phyloP scores from a whole-genome alignment of 2,329 filamentous ascomycete genomes.

The Pseudopyricularia javanii region DNA sequence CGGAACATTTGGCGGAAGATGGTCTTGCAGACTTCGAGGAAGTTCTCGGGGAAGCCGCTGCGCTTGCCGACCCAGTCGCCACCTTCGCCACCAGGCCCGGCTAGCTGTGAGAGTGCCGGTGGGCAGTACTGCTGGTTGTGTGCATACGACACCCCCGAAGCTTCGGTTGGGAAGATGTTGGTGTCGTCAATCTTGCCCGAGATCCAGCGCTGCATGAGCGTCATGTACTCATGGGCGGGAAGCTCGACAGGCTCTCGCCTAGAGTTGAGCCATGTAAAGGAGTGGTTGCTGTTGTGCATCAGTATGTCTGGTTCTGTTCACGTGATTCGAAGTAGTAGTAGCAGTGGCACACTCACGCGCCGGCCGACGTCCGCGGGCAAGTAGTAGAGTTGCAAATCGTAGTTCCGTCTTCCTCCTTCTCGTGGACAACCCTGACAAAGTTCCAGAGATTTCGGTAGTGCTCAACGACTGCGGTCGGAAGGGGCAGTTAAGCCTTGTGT shows the following conservation, averaged over 20 bases:
- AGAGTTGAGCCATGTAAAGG: constrained; percentile 91
- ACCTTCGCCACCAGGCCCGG: constrained; percentile 24
- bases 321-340: not conserved
- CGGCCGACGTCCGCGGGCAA: constrained; percentile 90
- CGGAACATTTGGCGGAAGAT: constrained; percentile 99
- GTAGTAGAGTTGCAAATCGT: constrained; percentile 73
- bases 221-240: constrained; percentile 86
- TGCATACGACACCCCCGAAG: constrained; percentile 54
- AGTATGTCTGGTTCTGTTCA: constrained; percentile 6
- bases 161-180: constrained; percentile 80
- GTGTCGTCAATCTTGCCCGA: constrained; percentile 88
- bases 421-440: constrained; percentile 80
- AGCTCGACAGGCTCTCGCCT: constrained; percentile 82
- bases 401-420: constrained; percentile 65
- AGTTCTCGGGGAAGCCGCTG: constrained; percentile 84
- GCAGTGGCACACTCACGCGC: constrained; percentile 55
- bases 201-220: constrained; percentile 94
- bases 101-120: constrained; percentile 49
- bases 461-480: constrained; percentile 61
- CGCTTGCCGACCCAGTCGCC: constrained; percentile 76
- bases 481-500: too few species aligned
- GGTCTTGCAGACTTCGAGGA: constrained; percentile 79
- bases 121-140: constrained; percentile 47
- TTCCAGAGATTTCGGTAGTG: constrained; percentile 82
- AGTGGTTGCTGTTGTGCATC: constrained; percentile 60